Evolutionary conservation across 1,284 basidiomycete genomes (phyloP).

Genomic region (Anthracocystis walkeri): DNA sequence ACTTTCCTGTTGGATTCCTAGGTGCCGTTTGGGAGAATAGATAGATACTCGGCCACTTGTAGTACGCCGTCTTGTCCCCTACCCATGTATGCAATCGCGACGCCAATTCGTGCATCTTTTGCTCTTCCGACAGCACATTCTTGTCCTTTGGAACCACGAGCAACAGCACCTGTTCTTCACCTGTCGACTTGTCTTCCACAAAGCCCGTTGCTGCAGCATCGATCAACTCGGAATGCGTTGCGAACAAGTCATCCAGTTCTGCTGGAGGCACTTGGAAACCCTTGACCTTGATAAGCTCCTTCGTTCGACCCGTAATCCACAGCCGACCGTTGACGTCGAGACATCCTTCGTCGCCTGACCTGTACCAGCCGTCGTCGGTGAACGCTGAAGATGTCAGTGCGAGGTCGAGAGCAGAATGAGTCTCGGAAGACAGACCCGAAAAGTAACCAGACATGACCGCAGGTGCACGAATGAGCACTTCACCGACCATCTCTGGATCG

Average conservation of each 20-base stretch:
- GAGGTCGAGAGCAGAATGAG: slow-evolving; percentile 43
- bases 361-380: slow-evolving; percentile 56
- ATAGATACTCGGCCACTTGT: slow-evolving; percentile 53
- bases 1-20: slow-evolving; percentile 44
- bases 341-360: slow-evolving; percentile 57
- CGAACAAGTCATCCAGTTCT: slow-evolving; percentile 56
- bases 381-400: slow-evolving; percentile 40
- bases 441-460: slow-evolving; percentile 59
- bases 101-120: slow-evolving; percentile 33
- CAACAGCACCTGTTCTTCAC: slow-evolving; percentile 40
- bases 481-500: slow-evolving; percentile 48
- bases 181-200: slow-evolving; percentile 30
- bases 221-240: slow-evolving; percentile 39
- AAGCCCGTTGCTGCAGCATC: slow-evolving; percentile 49
- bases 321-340: slow-evolving; percentile 52
- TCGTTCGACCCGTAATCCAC: slow-evolving; percentile 61
- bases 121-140: slow-evolving; percentile 14
- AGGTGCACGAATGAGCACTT: slow-evolving; percentile 48
- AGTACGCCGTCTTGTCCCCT: slow-evolving; percentile 45
- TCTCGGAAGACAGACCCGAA: slow-evolving; percentile 53
- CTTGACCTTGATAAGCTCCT: slow-evolving; percentile 58
- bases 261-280: slow-evolving; percentile 61
- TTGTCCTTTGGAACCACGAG: slow-evolving; percentile 49
- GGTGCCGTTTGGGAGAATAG: slow-evolving; percentile 35
- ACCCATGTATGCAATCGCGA: slow-evolving; percentile 42